Evolutionary conservation across 306 rosid species (phyloP).

Genomic region (Hippophae gyantsensis): DNA sequence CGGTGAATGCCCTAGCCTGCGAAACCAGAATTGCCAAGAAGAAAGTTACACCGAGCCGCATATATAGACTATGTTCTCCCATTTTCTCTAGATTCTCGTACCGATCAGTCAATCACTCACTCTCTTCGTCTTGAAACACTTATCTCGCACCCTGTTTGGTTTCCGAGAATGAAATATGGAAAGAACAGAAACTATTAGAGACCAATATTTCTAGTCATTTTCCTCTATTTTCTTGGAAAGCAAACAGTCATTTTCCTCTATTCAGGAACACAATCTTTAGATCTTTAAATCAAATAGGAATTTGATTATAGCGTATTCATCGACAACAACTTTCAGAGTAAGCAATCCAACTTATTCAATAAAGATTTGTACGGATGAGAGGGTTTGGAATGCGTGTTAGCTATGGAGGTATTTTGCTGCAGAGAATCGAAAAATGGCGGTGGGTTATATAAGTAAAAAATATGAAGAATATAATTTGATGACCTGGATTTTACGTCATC

Average conservation of each 20-base stretch:
- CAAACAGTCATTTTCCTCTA: slow-evolving; percentile 11
- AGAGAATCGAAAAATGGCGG: background rate
- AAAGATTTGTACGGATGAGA: slow-evolving; percentile 6
- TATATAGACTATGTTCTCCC: slow-evolving; percentile 18
- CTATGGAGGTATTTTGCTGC: background rate
- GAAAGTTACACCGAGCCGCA: slow-evolving; percentile 24
- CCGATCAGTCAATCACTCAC: background rate
- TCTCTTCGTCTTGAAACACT: slow-evolving; percentile 1
- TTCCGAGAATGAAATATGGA: background rate
- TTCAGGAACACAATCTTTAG: background rate
- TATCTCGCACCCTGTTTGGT: too few species aligned
- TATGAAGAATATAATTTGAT: background rate
- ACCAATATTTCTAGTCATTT: slow-evolving; percentile 10
- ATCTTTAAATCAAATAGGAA: too few species aligned
- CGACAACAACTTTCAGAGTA: too few species aligned
- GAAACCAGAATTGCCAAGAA: slow-evolving; percentile 40
- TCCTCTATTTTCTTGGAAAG: slow-evolving; percentile 18
- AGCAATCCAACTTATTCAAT: too few species aligned
- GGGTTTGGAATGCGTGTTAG: slow-evolving; percentile 12
- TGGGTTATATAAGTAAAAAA: background rate
- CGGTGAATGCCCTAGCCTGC: slow-evolving; percentile 38
- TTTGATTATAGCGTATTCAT: too few species aligned
- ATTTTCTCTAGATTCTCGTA: slow-evolving; percentile 24
- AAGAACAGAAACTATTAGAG: background rate
- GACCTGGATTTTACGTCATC: slow-evolving; percentile 19